A percentile compares a stretch with the other conserved stretches of the same genome.
Evolutionary conservation across 1,284 basidiomycete species (phyloP).

Genomic region (Sanguinoderma infundibulare): DNA sequence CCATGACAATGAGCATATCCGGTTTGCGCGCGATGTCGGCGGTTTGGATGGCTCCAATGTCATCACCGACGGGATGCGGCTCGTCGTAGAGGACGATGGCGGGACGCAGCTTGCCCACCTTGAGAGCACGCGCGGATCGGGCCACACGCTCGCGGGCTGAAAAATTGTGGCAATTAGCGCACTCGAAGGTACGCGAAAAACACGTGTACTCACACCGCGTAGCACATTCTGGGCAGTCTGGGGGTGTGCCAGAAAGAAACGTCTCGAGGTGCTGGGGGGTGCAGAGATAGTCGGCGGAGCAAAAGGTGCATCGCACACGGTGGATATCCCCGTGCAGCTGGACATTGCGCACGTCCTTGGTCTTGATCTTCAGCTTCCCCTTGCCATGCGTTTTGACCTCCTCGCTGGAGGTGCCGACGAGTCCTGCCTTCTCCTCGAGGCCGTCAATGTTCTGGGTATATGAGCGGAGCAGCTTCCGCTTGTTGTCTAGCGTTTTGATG

Average conservation of each 20-base stretch:
- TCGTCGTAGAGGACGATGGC: conserved; percentile 93
- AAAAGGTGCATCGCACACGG: conserved; percentile 83
- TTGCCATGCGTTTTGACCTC: conserved; percentile 56
- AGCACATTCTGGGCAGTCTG: conserved; percentile 83
- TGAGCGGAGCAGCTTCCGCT: conserved; percentile 84
- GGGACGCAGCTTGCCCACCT: conserved; percentile 81
- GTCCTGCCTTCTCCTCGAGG: conserved; percentile 82
- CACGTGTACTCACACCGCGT: conserved; percentile 68
- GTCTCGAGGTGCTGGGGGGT: conserved; percentile 59
- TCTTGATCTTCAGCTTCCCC: conserved; percentile 65
- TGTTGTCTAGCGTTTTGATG: conserved; percentile 82
- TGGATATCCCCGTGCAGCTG: conserved; percentile 94
- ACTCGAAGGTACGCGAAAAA: conserved; percentile 9
- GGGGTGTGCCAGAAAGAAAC: conserved; percentile 74
- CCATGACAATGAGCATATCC: conserved; percentile 94
- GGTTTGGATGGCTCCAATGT: conserved; percentile 80
- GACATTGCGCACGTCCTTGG: conserved; percentile 79
- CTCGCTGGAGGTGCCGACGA: conserved; percentile 65
- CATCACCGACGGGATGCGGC: conserved; percentile 84
- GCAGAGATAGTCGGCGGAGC: conserved; percentile 78
- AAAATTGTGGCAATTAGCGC: conserved; percentile 10
- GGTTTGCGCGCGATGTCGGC: conserved; percentile 79
- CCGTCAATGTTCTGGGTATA: conserved; percentile 98
- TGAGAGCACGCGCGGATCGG: conserved; percentile 78
- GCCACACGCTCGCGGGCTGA: conserved; percentile 78